phyloP scores from a whole-genome alignment of 2,329 filamentous ascomycete genomes.

The Westerdykella sp. region DNA sequence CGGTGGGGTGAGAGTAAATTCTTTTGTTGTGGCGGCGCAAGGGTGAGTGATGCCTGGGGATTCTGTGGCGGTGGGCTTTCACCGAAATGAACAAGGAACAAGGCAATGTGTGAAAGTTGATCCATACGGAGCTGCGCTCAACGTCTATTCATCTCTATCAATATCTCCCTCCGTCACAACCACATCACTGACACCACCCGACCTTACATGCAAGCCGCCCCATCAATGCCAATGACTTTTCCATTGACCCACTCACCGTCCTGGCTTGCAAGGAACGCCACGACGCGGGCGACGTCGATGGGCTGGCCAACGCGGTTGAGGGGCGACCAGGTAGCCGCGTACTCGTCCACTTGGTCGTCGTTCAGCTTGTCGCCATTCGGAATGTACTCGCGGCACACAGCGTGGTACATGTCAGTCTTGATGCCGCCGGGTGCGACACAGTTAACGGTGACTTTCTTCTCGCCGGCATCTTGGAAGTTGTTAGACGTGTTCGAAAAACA shows the following conservation, averaged over 20 bases:
- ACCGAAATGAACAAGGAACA: too few relatives aligned
- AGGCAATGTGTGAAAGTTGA: too few relatives aligned
- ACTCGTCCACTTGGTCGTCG: slow-evolving; percentile 57
- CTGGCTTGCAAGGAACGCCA: slow-evolving; percentile 55
- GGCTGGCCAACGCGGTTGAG: slow-evolving; percentile 60
- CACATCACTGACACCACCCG: background rate
- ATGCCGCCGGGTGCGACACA: slow-evolving; percentile 54
- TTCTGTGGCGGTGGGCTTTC: too few relatives aligned
- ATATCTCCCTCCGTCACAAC: background rate
- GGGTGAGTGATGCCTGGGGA: too few relatives aligned
- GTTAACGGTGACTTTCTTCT: slow-evolving; percentile 55
- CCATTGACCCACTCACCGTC: slow-evolving; percentile 53
- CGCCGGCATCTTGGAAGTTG: slow-evolving; percentile 39
- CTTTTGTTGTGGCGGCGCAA: too few relatives aligned
- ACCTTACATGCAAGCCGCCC: slow-evolving; percentile 39
- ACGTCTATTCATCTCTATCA: too few relatives aligned
- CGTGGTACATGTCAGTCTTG: slow-evolving; percentile 56
- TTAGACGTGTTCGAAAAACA: slow-evolving; percentile 4
- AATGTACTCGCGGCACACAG: slow-evolving; percentile 59
- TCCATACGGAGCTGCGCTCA: too few relatives aligned
- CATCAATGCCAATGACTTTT: slow-evolving; percentile 48
- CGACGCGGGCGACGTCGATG: slow-evolving; percentile 61
- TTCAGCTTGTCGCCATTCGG: slow-evolving; percentile 50
- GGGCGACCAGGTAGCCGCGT: slow-evolving; percentile 58
- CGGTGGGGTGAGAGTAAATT: too few relatives aligned